Evolutionary conservation across 2,329 filamentous ascomycete genomes (phyloP).

Genomic region (Penicillium hordei): DNA sequence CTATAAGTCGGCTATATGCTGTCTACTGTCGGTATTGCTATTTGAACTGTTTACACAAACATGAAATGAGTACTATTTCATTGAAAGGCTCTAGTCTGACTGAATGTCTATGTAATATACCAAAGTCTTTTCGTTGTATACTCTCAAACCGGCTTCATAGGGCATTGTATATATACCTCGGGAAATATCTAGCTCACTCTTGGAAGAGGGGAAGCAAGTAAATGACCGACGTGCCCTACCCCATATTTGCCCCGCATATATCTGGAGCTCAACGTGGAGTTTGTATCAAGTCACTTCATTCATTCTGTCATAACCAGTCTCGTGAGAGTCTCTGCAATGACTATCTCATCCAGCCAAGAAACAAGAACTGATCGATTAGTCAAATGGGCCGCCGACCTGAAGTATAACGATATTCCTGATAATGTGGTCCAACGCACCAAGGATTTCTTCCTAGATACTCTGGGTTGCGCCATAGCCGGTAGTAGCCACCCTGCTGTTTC

Average conservation of each 20-base stretch:
- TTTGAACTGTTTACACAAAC: not conserved
- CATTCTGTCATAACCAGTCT: not conserved
- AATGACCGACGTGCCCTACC: not conserved
- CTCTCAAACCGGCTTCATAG: not conserved
- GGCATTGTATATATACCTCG: not conserved
- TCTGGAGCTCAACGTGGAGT: not conserved
- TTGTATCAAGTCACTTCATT: not conserved
- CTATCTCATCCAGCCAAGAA: not conserved
- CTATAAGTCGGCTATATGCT: conserved; percentile 2
- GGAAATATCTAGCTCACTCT: not conserved
- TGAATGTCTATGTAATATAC: not conserved
- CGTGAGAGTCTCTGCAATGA: not conserved
- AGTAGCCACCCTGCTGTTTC: conserved; percentile 29
- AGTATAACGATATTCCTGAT: conserved; percentile 25
- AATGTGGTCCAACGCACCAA: conserved; percentile 33
- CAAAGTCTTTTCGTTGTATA: not conserved
- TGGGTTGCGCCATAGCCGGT: conserved; percentile 34
- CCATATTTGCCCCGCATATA: conserved; percentile 5
- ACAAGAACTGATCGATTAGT: conserved; percentile 25
- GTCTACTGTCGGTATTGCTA: not conserved
- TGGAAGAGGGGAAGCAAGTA: not conserved
- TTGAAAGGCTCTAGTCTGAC: too few relatives aligned
- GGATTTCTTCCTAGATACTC: conserved; percentile 33
- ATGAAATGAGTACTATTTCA: too few relatives aligned
- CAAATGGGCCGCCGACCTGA: conserved; percentile 22